These are phyloP conservation scores for Pyricularia pennisetigena DNA, from an alignment of 2,329 filamentous ascomycete species.

Conservation along the genomic window DNA sequence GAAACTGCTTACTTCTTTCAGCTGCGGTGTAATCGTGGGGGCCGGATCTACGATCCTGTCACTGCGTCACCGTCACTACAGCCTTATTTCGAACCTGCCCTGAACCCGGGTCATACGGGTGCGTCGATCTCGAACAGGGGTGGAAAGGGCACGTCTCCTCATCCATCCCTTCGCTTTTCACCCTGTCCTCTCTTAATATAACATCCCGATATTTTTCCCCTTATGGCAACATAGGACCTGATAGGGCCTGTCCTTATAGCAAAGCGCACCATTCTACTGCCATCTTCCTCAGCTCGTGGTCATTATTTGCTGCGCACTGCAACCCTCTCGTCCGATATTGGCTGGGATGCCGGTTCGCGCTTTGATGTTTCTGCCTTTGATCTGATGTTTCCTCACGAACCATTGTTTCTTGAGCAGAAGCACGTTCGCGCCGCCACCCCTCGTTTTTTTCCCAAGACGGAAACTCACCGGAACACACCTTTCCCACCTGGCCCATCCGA, in stretches of 20 bases:
- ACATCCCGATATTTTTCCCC: background rate
- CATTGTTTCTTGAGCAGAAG: background rate
- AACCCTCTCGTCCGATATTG: background rate
- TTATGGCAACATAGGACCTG: background rate
- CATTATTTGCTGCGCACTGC: background rate
- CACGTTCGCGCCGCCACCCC: background rate
- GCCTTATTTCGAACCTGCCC: background rate
- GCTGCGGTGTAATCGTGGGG: conserved; percentile 1
- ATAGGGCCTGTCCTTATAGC: background rate
- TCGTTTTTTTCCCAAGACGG: background rate
- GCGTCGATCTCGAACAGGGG: background rate
- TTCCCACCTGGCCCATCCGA: background rate
- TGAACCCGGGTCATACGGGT: background rate
- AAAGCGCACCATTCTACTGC: background rate
- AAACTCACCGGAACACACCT: background rate
- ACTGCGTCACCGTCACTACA: background rate
- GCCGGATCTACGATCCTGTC: background rate
- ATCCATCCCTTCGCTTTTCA: background rate
- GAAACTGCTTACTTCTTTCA: background rate
- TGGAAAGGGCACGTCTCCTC: background rate
- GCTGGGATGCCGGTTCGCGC: background rate
- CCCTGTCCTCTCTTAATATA: too few species aligned
- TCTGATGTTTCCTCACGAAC: background rate
- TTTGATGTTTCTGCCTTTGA: background rate
- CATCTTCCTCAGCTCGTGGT: background rate